Evolutionary conservation across 2,329 filamentous ascomycete genomes (phyloP).

Genomic region (Fusarium heterosporum): DNA sequence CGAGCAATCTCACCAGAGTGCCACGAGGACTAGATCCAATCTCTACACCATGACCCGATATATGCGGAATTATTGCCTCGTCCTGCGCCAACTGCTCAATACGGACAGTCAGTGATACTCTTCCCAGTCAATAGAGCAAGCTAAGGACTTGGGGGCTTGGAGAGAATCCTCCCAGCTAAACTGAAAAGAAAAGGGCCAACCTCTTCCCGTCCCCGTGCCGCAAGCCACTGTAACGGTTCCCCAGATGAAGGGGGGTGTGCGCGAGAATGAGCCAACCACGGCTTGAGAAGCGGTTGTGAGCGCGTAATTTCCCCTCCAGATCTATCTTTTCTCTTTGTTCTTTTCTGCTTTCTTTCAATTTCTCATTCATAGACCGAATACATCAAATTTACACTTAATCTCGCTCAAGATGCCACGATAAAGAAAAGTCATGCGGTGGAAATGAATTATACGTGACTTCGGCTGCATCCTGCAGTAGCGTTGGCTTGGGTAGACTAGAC

Average conservation of each 20-base stretch:
- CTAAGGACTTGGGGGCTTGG: constrained; percentile 6
- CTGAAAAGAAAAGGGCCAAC: constrained; percentile 1
- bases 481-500: constrained; percentile 20
- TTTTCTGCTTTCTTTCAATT: not conserved
- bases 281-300: constrained; percentile 29
- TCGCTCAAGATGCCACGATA: not conserved
- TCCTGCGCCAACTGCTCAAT: constrained; percentile 15
- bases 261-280: constrained; percentile 24
- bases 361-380: not conserved
- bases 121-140: not conserved
- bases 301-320: constrained; percentile 26
- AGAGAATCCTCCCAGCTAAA: constrained; percentile 16
- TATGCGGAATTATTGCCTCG: not conserved
- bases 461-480: constrained; percentile 33
- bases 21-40: not conserved
- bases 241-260: constrained; percentile 1
- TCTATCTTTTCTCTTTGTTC: not conserved
- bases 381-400: not conserved
- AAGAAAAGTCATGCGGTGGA: constrained; percentile 26
- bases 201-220: constrained; percentile 30
- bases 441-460: constrained; percentile 31
- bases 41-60: not conserved
- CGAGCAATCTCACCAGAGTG: not conserved
- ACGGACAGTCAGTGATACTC: constrained; percentile 16
- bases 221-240: constrained; percentile 23